Evolutionary conservation across 441 rosid genomes (phyloP).

Genomic region (Erodium trifolium): DNA sequence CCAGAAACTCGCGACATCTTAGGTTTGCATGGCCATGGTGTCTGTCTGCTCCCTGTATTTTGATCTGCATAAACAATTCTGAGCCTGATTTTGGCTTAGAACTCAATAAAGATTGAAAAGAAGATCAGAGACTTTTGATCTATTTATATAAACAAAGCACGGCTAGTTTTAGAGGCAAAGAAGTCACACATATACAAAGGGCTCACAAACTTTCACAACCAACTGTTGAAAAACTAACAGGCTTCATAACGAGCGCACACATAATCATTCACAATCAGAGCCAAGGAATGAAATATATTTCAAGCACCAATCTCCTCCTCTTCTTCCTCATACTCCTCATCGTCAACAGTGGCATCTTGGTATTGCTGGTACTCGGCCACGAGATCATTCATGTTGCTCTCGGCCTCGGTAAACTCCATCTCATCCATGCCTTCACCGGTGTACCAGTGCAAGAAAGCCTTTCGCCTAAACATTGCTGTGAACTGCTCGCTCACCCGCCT

Average conservation of each 20-base stretch:
- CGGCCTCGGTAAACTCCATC: slow-evolving; percentile 29
- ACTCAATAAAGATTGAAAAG: too few relatives aligned
- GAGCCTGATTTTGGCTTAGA: background rate
- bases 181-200: too few relatives aligned
- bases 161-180: too few relatives aligned
- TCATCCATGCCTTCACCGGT: slow-evolving; percentile 76
- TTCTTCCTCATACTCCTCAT: slow-evolving; percentile 51
- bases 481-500: slow-evolving; percentile 59
- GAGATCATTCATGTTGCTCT: slow-evolving; percentile 33
- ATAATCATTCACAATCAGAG: background rate
- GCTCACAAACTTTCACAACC: too few relatives aligned
- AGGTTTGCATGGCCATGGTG: background rate
- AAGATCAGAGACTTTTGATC: too few relatives aligned
- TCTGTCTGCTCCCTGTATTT: background rate
- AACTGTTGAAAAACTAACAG: too few relatives aligned
- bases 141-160: too few relatives aligned
- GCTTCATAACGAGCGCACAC: background rate
- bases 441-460: slow-evolving; percentile 84
- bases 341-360: slow-evolving; percentile 75
- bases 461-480: slow-evolving; percentile 74
- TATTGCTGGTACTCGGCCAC: slow-evolving; percentile 77
- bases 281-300: background rate
- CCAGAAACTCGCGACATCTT: background rate
- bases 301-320: slow-evolving; percentile 24
- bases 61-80: background rate